A percentile compares a stretch with the other conserved stretches of the same genome.
These are phyloP conservation scores for Yarrowia galli DNA, from an alignment of 1,139 yeast genomes.

Conservation along the genomic window DNA sequence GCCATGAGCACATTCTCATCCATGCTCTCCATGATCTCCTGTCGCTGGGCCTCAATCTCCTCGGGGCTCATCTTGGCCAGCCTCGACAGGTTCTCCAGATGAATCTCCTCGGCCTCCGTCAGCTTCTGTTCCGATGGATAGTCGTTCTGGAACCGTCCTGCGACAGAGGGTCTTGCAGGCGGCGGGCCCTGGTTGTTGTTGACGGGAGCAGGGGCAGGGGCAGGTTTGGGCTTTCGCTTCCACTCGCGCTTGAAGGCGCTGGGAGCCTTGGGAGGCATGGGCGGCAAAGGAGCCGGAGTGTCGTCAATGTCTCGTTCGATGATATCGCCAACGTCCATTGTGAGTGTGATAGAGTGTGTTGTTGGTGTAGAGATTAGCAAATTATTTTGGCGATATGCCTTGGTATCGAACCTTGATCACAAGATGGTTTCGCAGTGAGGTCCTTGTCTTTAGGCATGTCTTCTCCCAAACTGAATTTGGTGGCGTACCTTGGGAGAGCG, in stretches of 20 bases:
- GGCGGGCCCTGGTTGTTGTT: neutral
- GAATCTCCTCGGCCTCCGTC: constrained; percentile 62
- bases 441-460: neutral
- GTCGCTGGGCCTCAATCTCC: constrained; percentile 69
- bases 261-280: constrained; percentile 34
- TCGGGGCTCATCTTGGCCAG: constrained; percentile 69
- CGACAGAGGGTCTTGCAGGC: constrained; percentile 9
- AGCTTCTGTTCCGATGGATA: constrained; percentile 28
- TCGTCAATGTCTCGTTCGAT: constrained; percentile 34
- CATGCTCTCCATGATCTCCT: constrained; percentile 69
- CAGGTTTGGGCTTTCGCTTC: constrained; percentile 36
- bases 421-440: neutral
- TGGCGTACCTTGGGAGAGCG: neutral
- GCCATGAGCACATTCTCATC: constrained; percentile 73
- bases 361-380: neutral
- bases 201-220: constrained; percentile 11
- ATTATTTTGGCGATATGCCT: constrained; percentile 24
- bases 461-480: constrained; percentile 1
- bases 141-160: constrained; percentile 22
- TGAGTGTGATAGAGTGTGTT: neutral
- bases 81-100: constrained; percentile 72
- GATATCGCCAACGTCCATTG: constrained; percentile 33
- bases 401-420: constrained; percentile 30
- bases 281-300: constrained; percentile 32
- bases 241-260: constrained; percentile 30